phyloP scores from a whole-genome alignment of 805 yeast genomes.

The Ogataea paraovalis region DNA sequence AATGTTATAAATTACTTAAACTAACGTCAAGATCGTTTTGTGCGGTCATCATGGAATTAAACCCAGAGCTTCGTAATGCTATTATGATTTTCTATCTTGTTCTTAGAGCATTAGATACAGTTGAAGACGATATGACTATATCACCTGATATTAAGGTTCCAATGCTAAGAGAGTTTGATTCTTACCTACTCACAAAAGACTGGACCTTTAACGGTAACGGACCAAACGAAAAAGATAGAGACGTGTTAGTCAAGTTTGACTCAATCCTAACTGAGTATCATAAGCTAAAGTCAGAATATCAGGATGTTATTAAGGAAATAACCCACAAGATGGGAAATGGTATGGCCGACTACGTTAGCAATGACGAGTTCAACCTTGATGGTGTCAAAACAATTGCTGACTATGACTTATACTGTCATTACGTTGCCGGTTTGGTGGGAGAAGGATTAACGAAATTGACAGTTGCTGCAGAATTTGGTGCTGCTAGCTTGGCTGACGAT shows the following conservation, averaged over 20 bases:
- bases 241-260: conserved; percentile 78
- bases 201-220: conserved; percentile 81
- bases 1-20: conserved; percentile 66
- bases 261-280: conserved; percentile 66
- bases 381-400: conserved; percentile 79
- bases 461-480: conserved; percentile 69
- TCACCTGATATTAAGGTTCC: conserved; percentile 70
- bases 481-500: conserved; percentile 46
- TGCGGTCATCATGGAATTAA: conserved; percentile 87
- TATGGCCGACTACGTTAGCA: conserved; percentile 88
- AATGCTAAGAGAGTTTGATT: conserved; percentile 62
- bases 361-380: conserved; percentile 70
- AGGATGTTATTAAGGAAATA: conserved; percentile 72
- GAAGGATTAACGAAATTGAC: conserved; percentile 87
- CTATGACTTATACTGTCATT: conserved; percentile 89
- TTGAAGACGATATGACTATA: conserved; percentile 93
- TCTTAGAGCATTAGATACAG: conserved; percentile 87
- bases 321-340: conserved; percentile 92
- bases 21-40: conserved; percentile 86
- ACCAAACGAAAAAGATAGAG: conserved; percentile 76
- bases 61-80: conserved; percentile 82
- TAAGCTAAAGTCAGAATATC: conserved; percentile 67
- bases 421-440: conserved; percentile 97
- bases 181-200: conserved; percentile 56
- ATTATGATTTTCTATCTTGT: conserved; percentile 82